phyloP scores from a whole-genome alignment of 2,329 filamentous ascomycete species.

The Cadophora gregata region DNA sequence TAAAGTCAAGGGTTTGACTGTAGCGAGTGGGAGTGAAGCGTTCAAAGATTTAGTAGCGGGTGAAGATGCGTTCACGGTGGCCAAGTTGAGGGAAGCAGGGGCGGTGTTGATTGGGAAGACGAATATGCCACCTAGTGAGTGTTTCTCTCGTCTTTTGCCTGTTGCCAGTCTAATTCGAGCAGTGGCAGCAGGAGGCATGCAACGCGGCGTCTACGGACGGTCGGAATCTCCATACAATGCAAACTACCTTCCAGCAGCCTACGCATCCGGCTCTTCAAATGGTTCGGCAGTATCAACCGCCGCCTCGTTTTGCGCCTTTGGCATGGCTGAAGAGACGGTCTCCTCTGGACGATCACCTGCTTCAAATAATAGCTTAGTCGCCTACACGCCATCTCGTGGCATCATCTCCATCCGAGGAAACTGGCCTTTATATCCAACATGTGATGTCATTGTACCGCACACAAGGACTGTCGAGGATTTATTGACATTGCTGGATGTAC shows the following conservation, averaged over 20 bases:
- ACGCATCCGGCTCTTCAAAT: constrained; percentile 63
- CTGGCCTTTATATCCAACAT: constrained; percentile 62
- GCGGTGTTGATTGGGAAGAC: constrained; percentile 60
- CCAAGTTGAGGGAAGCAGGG: constrained; percentile 54
- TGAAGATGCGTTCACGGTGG: constrained; percentile 58
- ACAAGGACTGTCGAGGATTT: constrained; percentile 57
- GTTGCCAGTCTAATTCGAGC: background rate
- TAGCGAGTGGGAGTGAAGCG: constrained; percentile 60
- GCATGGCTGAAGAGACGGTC: constrained; percentile 60
- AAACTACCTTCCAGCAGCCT: constrained; percentile 59
- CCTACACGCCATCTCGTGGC: constrained; percentile 61
- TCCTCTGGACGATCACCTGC: constrained; percentile 62
- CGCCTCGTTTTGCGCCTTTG: constrained; percentile 58
- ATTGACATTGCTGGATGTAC: constrained; percentile 54
- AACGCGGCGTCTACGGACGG: constrained; percentile 60
- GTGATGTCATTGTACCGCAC: constrained; percentile 60
- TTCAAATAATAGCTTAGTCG: constrained; percentile 61
- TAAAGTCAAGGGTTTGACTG: constrained; percentile 58
- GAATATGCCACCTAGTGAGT: constrained; percentile 59
- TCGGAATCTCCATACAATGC: constrained; percentile 62
- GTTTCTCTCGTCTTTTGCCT: background rate
- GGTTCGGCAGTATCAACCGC: constrained; percentile 58
- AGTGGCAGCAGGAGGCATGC: constrained; percentile 63
- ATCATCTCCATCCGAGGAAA: constrained; percentile 57
- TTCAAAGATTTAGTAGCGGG: constrained; percentile 56